A percentile compares a stretch with the other conserved stretches of the same genome.
These are phyloP conservation scores for Fraxinus ornus DNA, from an alignment of 305 asterid species.

Conservation along the genomic window DNA sequence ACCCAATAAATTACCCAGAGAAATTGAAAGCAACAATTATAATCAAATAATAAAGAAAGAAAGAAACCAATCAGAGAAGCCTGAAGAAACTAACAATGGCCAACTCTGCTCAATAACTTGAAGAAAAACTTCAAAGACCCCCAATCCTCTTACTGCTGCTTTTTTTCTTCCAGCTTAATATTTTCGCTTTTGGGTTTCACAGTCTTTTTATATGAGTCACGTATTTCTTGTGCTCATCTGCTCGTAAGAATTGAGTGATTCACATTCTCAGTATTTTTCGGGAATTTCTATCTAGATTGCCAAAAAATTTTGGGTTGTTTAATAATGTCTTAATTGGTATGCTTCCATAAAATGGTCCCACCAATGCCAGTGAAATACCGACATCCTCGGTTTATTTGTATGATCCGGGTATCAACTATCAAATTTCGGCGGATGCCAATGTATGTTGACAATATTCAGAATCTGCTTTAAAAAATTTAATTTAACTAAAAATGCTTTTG, in stretches of 20 bases:
- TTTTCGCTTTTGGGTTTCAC: conserved; percentile 1
- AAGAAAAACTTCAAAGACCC: background rate
- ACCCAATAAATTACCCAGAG: conserved; percentile 20
- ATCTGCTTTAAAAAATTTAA: background rate
- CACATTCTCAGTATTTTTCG: conserved; percentile 1
- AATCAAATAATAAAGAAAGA: conserved; percentile 3
- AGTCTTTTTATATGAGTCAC: background rate
- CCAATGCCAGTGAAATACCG: background rate
- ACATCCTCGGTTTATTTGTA: background rate
- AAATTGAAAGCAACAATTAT: conserved; percentile 22
- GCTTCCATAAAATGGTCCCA: conserved; percentile 10
- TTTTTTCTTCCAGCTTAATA: background rate
- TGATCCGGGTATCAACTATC: background rate
- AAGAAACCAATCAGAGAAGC: conserved; percentile 21
- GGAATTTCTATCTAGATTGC: conserved; percentile 2
- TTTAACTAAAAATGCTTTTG: background rate
- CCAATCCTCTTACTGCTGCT: background rate
- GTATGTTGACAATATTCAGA: background rate
- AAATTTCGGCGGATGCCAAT: background rate
- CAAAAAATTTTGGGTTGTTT: background rate
- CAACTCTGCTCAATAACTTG: background rate
- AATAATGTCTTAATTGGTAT: conserved; percentile 1
- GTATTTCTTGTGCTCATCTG: background rate
- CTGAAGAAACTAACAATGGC: background rate
- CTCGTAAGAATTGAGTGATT: conserved; percentile 19